phyloP scores from a whole-genome alignment of 1,284 basidiomycete species.

The Anthracocystis walkeri region DNA sequence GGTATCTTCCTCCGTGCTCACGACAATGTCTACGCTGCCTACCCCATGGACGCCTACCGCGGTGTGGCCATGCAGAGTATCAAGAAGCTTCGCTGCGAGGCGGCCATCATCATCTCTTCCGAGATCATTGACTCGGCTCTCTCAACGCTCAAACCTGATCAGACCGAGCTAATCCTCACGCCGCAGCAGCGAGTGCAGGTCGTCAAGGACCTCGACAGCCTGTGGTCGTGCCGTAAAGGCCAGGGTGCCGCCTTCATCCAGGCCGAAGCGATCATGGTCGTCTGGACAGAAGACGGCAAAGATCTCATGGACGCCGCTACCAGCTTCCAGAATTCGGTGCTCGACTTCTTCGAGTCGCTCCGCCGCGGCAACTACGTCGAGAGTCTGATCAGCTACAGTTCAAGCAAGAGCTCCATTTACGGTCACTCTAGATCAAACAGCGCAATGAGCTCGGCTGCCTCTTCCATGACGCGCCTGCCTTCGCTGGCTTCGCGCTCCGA shows the following conservation, averaged over 20 bases:
- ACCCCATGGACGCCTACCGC: slow-evolving; percentile 61
- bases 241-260: slow-evolving; percentile 86
- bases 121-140: slow-evolving; percentile 83
- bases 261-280: slow-evolving; percentile 79
- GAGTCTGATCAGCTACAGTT: slow-evolving; percentile 22
- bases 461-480: slow-evolving; percentile 17
- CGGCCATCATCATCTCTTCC: slow-evolving; percentile 81
- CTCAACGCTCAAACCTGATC: slow-evolving; percentile 66
- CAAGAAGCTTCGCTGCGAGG: slow-evolving; percentile 73
- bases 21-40: slow-evolving; percentile 29
- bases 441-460: slow-evolving; percentile 24
- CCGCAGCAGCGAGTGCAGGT: slow-evolving; percentile 48
- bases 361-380: slow-evolving; percentile 19
- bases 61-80: slow-evolving; percentile 77
- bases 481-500: slow-evolving; percentile 24
- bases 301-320: slow-evolving; percentile 28
- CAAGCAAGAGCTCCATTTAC: slow-evolving; percentile 19
- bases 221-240: slow-evolving; percentile 80
- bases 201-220: slow-evolving; percentile 73
- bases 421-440: slow-evolving; percentile 24
- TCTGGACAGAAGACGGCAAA: slow-evolving; percentile 81
- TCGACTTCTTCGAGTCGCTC: slow-evolving; percentile 36
- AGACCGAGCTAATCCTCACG: slow-evolving; percentile 48
- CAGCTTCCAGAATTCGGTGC: slow-evolving; percentile 33
- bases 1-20: slow-evolving; percentile 36